Base-by-base conservation (phyloP, 352 stramenopile species). In the Phytophthora foliorum region DNA sequence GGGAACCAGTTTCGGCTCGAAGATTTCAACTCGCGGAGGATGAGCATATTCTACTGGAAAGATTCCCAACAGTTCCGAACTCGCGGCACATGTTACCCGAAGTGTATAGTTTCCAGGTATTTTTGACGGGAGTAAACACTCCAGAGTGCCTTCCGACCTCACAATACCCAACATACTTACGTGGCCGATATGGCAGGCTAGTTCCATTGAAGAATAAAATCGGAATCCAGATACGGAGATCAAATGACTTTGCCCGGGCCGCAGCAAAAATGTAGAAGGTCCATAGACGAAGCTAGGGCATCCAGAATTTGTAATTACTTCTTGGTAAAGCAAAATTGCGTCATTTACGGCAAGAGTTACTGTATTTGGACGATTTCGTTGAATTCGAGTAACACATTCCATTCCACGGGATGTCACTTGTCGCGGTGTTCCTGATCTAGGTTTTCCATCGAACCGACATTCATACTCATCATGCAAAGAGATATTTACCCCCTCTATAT, bases 51-150 rank as follows among this genome's bases (percentile, higher is more conserved):
- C 63, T 24, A 86, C 24, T 36, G 63, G 32, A 24, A 81, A 72
- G 24, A 34, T 66, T 1, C 42, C 63, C 3, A 81, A 2, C 0
- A 67, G n/a, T 16, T 67, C 16, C 1, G 27, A 39, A 14, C 27
- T 24, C 29, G 25, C 8, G 4, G n/a, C 55, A 31, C 78, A 86
- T 0, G 68, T 27, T 14, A 86, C 49, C 22, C 34, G n/a, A 24
- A 86, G 45, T 11, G 51, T 77, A 46, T 86, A 86, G 16, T 72
- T 65, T 46, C 78, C 78, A 55, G 78, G 75, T 27, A 52, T 57
- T 49, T 75, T 67, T 4, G 31, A 0, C 24, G 75, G 75, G 25
- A 86, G 34, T 14, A 25, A 4, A 49, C 78, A 86, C 6, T 76
- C 51, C 22, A 75, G 56, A 9, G 31, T 42, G 1, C 7, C 66